Evolutionary conservation across 176 grass and related monocot species (phyloP), one percentile per base, ranked within the genome.

Genomic region (Triticum urartu): DNA sequence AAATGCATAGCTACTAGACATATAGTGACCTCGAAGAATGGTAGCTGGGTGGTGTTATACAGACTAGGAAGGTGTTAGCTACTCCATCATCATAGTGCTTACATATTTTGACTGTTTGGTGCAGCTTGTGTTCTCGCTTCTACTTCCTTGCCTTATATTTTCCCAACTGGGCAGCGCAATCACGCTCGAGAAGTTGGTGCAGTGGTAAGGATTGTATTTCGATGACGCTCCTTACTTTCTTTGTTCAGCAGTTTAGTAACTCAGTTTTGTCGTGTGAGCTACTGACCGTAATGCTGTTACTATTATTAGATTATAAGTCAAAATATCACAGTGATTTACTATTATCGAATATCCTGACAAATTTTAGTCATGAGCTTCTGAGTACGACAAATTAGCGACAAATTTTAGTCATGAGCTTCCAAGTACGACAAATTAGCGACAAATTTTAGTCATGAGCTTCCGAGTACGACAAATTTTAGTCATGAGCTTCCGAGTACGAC

Each of bases 81-180:
- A n/a, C 2, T 66, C 28, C 28, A 30, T 72, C n/a, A 1, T 15
- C 76, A 15, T 79, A 61, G 24, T 59, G 56, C 58, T 81, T 30
- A 83, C 79, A 45, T 69, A 0, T 87, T 87, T 85, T 90, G 63
- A 54, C 86, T 14, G 1, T 81, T 54, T 70, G 42, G 6, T 85
- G 89, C 94, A 99, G 97, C 94, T 99, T 82, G 97, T 99, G 59
- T 99, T 99, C 85, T 99, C 97, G 17, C 97, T 99, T 79, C 90
- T 99, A 32, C 92, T 99, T 39, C 97, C 97, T 72, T 99, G 97
- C 86, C 92, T 99, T 75, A 99, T 99, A 81, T 99, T 99, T 89
- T 99, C 94, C 50, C 90, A 99, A 58, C 77, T 99, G 82, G 97
- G 97, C 50, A 94, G 87, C 83, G 90, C 97, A 79, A 96, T 97